Conservation (phyloP, 1,284 basidiomycete species). For the Irpex rosettiformis region DNA sequence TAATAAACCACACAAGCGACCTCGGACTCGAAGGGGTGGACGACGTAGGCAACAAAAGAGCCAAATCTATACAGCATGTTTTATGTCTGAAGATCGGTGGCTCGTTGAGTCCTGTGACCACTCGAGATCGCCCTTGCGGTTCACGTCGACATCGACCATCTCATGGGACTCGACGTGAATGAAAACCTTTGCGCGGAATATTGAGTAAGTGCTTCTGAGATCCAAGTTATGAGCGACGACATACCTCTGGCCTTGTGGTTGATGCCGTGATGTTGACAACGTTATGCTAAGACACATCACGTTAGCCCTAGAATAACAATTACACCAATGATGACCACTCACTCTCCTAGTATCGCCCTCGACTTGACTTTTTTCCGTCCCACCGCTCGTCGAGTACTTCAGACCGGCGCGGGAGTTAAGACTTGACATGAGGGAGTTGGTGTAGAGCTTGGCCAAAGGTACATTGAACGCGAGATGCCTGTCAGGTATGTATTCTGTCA, state of each 20-base stretch:
- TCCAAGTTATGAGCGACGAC: not conserved
- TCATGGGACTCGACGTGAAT: constrained; percentile 29
- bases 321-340: not conserved
- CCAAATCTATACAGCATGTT: not conserved
- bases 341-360: not conserved
- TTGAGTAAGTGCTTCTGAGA: not conserved
- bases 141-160: constrained; percentile 20
- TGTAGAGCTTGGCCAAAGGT: constrained; percentile 30
- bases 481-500: constrained; percentile 12
- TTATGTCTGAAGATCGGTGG: not conserved
- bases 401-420: constrained; percentile 29
- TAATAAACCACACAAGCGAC: not conserved
- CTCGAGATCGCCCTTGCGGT: constrained; percentile 5
- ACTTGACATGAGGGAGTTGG: constrained; percentile 32
- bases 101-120: constrained; percentile 1
- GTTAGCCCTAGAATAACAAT: not conserved
- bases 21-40: too few relatives aligned
- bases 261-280: not conserved
- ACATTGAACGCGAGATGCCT: constrained; percentile 30
- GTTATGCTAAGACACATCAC: not conserved
- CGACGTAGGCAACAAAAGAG: too few relatives aligned
- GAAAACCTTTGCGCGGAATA: constrained; percentile 19
- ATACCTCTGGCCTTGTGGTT: not conserved
- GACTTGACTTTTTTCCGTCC: not conserved
- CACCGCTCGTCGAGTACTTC: constrained; percentile 16